Percentiles rank a stretch among this genome's conserved stretches.
These are phyloP conservation scores for Ophiostoma quercus DNA, from an alignment of 2,329 filamentous ascomycete species.

Conservation along the genomic window DNA sequence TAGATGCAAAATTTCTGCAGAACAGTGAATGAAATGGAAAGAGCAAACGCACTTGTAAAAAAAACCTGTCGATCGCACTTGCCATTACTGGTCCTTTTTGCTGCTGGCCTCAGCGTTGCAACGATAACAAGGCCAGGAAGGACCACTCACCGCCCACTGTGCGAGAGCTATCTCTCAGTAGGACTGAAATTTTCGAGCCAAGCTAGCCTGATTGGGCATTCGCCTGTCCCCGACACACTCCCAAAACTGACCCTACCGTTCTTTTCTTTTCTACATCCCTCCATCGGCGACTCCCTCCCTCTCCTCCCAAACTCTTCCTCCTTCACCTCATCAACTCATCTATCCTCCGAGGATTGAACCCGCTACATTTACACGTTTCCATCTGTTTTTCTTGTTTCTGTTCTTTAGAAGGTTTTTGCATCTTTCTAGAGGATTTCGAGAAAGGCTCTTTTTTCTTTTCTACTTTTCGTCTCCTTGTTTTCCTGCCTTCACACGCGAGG, in stretches of 20 bases:
- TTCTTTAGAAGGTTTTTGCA: conserved; percentile 43
- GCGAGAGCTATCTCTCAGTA: neutral
- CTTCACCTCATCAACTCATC: conserved; percentile 29
- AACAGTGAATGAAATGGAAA: neutral
- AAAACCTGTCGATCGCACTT: neutral
- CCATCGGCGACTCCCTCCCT: conserved; percentile 23
- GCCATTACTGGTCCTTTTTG: neutral
- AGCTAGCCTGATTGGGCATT: conserved; percentile 20
- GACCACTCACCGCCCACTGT: conserved; percentile 11
- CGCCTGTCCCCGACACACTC: conserved; percentile 27
- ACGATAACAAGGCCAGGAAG: neutral
- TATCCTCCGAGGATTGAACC: conserved; percentile 33
- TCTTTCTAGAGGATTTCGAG: conserved; percentile 41
- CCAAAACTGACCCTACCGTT: conserved; percentile 27
- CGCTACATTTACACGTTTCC: conserved; percentile 19
- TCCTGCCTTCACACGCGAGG: conserved; percentile 9
- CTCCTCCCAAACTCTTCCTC: conserved; percentile 27
- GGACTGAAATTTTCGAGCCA: conserved; percentile 17
- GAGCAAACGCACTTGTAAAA: neutral
- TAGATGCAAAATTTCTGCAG: neutral
- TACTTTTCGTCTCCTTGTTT: conserved; percentile 23
- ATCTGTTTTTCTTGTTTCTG: conserved; percentile 37
- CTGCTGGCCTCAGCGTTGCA: neutral
- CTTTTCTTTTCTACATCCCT: conserved; percentile 24
- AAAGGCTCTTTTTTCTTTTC: conserved; percentile 30